These are phyloP conservation scores for Tolypocladium endophyticum DNA, from an alignment of 2,329 filamentous ascomycete genomes.

Conservation along the genomic window DNA sequence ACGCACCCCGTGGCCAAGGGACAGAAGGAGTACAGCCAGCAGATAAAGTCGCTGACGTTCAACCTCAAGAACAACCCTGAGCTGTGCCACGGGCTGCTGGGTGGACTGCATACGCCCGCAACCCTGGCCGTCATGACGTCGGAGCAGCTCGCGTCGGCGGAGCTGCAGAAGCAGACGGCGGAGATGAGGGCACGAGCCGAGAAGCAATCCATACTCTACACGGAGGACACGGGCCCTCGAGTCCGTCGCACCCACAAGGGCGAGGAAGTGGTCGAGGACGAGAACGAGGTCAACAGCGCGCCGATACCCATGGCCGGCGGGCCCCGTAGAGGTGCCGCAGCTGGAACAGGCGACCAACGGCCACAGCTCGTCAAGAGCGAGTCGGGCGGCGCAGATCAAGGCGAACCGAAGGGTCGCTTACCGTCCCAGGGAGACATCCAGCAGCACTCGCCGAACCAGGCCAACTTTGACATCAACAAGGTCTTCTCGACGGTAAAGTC, in stretches of 20 bases:
- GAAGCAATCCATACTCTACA: constrained; percentile 75
- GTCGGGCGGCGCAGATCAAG: constrained; percentile 16
- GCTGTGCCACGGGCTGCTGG: constrained; percentile 66
- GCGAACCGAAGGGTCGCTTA: constrained; percentile 19
- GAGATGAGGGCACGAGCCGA: constrained; percentile 69
- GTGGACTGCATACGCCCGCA: constrained; percentile 59
- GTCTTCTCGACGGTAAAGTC: constrained; percentile 79
- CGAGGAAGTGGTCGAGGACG: constrained; percentile 78
- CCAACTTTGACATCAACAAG: constrained; percentile 72
- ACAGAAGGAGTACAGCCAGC: constrained; percentile 41
- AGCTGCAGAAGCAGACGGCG: constrained; percentile 68
- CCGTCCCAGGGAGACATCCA: constrained; percentile 32
- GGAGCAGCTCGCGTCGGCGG: constrained; percentile 85
- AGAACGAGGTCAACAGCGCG: constrained; percentile 36
- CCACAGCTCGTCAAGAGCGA: constrained; percentile 23
- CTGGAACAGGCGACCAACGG: constrained; percentile 3
- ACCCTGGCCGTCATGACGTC: constrained; percentile 78
- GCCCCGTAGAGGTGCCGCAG: constrained; percentile 5
- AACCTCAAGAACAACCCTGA: constrained; percentile 86
- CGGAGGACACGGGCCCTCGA: constrained; percentile 59
- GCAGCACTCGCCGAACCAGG: constrained; percentile 40
- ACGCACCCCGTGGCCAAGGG: constrained; percentile 36
- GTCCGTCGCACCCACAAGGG: constrained; percentile 90
- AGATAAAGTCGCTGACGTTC: constrained; percentile 68
- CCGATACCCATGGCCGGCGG: constrained; percentile 16